Evolutionary conservation across 371 early-diverging fungal species (phyloP).

Genomic region (Mortierella sp.): DNA sequence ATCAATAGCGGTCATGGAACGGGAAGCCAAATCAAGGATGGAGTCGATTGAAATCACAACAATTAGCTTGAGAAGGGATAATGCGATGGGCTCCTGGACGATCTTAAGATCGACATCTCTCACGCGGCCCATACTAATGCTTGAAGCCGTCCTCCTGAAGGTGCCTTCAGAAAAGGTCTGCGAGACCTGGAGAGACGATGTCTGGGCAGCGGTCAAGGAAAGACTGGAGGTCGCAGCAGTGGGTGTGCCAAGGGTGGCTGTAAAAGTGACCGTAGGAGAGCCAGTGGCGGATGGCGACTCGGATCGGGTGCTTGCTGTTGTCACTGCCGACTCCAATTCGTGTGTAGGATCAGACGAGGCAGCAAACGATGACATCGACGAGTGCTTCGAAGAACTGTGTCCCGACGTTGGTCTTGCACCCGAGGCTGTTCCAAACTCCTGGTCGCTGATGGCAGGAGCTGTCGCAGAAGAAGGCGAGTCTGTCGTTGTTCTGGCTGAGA

Average conservation of each 20-base stretch:
- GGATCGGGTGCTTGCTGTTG: conserved; percentile 22
- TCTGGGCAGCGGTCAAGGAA: conserved; percentile 24
- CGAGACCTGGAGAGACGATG: conserved; percentile 33
- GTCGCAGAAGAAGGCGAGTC: not conserved
- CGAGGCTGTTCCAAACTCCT: conserved; percentile 4
- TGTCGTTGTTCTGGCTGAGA: not conserved
- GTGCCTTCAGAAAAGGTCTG: conserved; percentile 52
- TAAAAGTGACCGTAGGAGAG: conserved; percentile 8
- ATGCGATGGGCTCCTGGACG: conserved; percentile 57
- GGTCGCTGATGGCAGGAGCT: conserved; percentile 7
- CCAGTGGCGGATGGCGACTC: conserved; percentile 26
- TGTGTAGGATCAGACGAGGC: conserved; percentile 24
- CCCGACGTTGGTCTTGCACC: conserved; percentile 17
- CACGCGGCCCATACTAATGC: conserved; percentile 36
- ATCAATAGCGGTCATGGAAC: conserved; percentile 61
- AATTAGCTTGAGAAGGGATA: conserved; percentile 65
- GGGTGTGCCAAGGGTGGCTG: not conserved
- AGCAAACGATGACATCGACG: conserved; percentile 38
- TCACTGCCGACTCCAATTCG: conserved; percentile 21
- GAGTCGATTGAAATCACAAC: conserved; percentile 70
- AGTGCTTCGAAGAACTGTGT: conserved; percentile 41
- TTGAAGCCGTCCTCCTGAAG: conserved; percentile 42
- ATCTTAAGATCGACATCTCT: conserved; percentile 52
- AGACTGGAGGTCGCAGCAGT: conserved; percentile 22
- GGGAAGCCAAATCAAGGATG: conserved; percentile 64